A percentile compares a stretch with the other conserved stretches of the same genome.
These are phyloP conservation scores for Zizania palustris DNA, from an alignment of 202 grass and related monocot genomes.

Conservation along the genomic window DNA sequence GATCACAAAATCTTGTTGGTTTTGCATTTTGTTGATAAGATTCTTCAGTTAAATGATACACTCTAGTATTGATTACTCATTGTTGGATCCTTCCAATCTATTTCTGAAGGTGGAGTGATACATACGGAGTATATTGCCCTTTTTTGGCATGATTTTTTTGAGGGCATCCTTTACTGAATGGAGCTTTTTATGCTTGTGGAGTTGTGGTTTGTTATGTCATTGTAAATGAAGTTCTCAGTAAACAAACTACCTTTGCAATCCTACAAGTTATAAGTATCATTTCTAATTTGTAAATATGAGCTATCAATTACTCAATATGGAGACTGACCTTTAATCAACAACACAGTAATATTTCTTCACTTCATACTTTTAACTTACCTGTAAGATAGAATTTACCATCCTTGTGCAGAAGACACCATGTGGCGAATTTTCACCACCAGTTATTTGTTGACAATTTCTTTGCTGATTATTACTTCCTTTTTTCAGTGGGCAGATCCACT, in stretches of 20 bases:
- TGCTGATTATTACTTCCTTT: slow-evolving; percentile 39
- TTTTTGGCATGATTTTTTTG: neutral
- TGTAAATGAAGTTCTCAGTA: neutral
- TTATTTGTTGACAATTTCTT: neutral
- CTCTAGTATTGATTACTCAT: neutral
- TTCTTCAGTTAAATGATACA: neutral
- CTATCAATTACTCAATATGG: neutral
- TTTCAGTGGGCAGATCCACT: slow-evolving; percentile 56
- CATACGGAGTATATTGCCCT: neutral
- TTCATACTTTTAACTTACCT: neutral
- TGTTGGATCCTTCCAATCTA: neutral
- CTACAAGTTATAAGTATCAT: neutral
- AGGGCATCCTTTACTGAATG: neutral
- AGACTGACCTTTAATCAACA: neutral
- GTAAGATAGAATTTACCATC: neutral
- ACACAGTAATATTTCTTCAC: neutral
- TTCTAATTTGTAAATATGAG: neutral
- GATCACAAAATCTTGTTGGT: too few relatives aligned
- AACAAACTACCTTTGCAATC: neutral
- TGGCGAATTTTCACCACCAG: neutral
- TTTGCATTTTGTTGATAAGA: neutral
- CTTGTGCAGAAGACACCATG: neutral
- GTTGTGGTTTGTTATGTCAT: neutral
- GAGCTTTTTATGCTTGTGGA: neutral
- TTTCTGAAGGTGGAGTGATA: neutral